Evolutionary conservation across 768 basidiomycete species (phyloP).

Genomic region (Trametes meyenii): DNA sequence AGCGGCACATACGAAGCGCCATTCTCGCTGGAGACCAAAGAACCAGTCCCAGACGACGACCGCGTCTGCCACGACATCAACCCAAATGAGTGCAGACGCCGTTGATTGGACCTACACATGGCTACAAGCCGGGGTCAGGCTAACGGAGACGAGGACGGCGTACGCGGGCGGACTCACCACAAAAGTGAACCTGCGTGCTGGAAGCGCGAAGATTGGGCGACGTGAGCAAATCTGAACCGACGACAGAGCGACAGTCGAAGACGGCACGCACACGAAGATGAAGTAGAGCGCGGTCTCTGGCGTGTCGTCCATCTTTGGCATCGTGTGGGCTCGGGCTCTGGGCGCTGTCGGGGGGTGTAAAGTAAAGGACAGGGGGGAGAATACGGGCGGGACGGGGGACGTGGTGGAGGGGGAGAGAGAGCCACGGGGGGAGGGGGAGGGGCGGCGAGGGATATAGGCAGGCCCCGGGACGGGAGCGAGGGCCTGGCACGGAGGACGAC

Average conservation of each 20-base stretch:
- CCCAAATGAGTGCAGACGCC: constrained; percentile 7
- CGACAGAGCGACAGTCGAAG: neutral
- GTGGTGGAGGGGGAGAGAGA: constrained; percentile 12
- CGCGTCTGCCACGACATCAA: constrained; percentile 52
- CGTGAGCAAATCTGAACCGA: neutral
- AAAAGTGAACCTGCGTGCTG: constrained; percentile 78
- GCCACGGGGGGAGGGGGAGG: constrained; percentile 6
- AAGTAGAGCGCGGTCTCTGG: constrained; percentile 64
- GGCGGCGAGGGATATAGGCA: constrained; percentile 19
- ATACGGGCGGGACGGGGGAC: neutral
- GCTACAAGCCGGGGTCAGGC: constrained; percentile 41
- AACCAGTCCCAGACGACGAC: constrained; percentile 88
- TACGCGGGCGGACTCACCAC: constrained; percentile 59
- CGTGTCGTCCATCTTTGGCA: constrained; percentile 44
- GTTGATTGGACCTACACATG: constrained; percentile 32
- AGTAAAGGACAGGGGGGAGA: constrained; percentile 1
- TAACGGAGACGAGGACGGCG: neutral
- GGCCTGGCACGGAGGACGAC: neutral
- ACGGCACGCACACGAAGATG: constrained; percentile 62
- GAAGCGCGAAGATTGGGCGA: no score
- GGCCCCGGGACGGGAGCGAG: neutral
- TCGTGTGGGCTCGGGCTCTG: neutral
- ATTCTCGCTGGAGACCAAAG: constrained; percentile 76
- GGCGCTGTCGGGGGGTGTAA: neutral
- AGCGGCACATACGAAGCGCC: constrained; percentile 61